Base-by-base conservation (phyloP, 352 stramenopile genomes). In the Sclerospora graminicola region DNA sequence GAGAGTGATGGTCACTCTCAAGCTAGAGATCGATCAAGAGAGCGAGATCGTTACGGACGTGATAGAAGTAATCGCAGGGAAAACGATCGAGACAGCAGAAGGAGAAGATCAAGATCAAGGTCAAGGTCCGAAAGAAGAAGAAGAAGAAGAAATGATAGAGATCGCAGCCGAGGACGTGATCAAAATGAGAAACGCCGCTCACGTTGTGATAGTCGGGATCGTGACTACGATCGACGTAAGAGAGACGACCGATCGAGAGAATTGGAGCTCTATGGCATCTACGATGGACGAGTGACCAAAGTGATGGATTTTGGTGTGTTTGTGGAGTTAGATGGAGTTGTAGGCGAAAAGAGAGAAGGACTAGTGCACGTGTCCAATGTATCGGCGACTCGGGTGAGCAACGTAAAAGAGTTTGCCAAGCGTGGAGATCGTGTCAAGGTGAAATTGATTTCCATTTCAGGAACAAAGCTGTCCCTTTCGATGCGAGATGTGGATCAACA, bases 401-500 rank as follows among this genome's bases (percentile, higher is more conserved):
- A 95, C 48, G 68, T 84, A 15, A 93, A 94, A 41, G 79, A 94
- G 39, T 73, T 86, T 18, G 82, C 97, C 38, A 74, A 78, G 8
- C 69, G 81, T 18, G 85, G 84, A 6, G 76, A 98, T 67, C 62
- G 59, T 15, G 92, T 98, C 4, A 98, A 96, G 62, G 91, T 99
- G 45, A 99, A 99, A 59, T 72, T 98, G 1, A 97, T 98, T 51
- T 97, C 86, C 3, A 84, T 96, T 34, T 76, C 79, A 1, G 79
- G 75, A 4, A 57, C 51, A 2, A 97, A 97, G 52, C 51, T 98
- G n/a, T 84, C 89, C 18, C 74, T 98, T 33, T 97, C 78, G 13
- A 95, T 99, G 57, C 94, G 96, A 42, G 96, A 99, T 66, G 94
- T 98, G 9, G 95, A 99, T 57, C 96, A 99, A 63, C 60, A 71